Base-by-base conservation (phyloP, 2,329 filamentous ascomycete species). In the Fusarium chuoi region DNA sequence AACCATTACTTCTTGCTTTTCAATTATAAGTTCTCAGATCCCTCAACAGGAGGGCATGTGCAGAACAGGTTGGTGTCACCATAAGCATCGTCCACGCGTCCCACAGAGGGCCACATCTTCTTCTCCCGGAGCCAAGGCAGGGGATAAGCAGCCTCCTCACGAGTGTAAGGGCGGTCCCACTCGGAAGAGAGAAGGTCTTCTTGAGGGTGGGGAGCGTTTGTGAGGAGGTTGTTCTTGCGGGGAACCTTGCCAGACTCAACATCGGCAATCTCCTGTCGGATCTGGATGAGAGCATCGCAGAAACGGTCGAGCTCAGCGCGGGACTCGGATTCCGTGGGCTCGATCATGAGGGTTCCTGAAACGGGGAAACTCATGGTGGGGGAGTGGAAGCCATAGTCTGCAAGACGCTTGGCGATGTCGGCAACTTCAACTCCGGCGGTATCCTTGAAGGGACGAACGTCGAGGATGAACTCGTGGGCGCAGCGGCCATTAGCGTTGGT, bases 311-410 rank as follows among this genome's bases (percentile, higher is more conserved):
- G 89, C 86, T 98, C 96, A 69, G 92, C 93, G 81, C 96, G 95
- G 81, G 90, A 94, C 86, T 98, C 96, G 11, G 92, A 95, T 84
- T 98, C 96, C 0, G 96, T 98, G 7, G 96, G 96, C 86, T 98
- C 96, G 73, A 98, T 98, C 96, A 98, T 98, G 56, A 98, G 90
- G 0, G 96, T 98, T 83, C 97, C 97, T 45, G 94, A 89, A 4
- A 98, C 94, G 3, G 96, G 96, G 94, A 94, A 98, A 80, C 92
- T 95, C 95, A 98, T 98, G 65, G 96, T 98, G 0, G 96, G 96
- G 3, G 95, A 94, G 83, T 98, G 96, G 89, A 98, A 98, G 44
- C 96, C 96, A 81, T 97, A 98, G 81, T 98, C 96, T 82, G 98
- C 95, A 35, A 98, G 89, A 72, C 96, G 93, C 88, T 98, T 98